A percentile compares a stretch with the other conserved stretches of the same genome.
Evolutionary conservation across 2,329 filamentous ascomycete genomes (phyloP).

Genomic region (Plectosphaerella cucumerina): DNA sequence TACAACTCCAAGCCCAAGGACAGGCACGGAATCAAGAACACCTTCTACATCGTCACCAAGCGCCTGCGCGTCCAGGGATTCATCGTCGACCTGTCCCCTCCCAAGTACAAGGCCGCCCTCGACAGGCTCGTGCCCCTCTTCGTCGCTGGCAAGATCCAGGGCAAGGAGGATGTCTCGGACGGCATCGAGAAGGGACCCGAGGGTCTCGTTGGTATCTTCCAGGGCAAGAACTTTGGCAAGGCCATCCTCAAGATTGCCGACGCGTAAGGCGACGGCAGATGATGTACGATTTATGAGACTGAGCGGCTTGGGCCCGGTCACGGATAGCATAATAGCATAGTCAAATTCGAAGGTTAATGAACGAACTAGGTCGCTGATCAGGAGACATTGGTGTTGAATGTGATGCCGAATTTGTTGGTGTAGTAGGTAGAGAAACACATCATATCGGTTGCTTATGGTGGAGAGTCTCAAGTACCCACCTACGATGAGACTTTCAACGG

Average conservation of each 20-base stretch:
- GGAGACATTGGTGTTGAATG: no score
- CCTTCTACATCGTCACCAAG: slow-evolving; percentile 63
- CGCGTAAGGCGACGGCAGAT: not conserved
- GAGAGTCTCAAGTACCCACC: no score
- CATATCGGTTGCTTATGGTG: no score
- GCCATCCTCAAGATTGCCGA: slow-evolving; percentile 61
- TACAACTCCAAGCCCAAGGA: slow-evolving; percentile 62
- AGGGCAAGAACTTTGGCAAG: slow-evolving; percentile 84
- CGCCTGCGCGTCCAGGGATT: slow-evolving; percentile 71
- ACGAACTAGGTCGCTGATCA: no score
- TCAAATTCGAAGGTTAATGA: not conserved
- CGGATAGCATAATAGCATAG: not conserved
- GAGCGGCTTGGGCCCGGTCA: no score
- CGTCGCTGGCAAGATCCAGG: slow-evolving; percentile 69
- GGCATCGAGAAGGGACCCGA: slow-evolving; percentile 78
- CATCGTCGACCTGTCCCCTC: slow-evolving; percentile 68
- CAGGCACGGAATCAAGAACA: slow-evolving; percentile 62
- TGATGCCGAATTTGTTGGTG: no score
- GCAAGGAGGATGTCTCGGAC: slow-evolving; percentile 62
- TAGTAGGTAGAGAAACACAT: no score
- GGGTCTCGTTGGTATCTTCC: slow-evolving; percentile 69
- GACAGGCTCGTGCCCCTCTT: slow-evolving; percentile 74
- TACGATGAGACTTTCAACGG: no score
- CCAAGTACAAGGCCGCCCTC: slow-evolving; percentile 67
- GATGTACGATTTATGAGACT: not conserved